Evolutionary conservation across 805 yeast genomes (phyloP).

Genomic region (Vanderwaltozyma verrucispora): DNA sequence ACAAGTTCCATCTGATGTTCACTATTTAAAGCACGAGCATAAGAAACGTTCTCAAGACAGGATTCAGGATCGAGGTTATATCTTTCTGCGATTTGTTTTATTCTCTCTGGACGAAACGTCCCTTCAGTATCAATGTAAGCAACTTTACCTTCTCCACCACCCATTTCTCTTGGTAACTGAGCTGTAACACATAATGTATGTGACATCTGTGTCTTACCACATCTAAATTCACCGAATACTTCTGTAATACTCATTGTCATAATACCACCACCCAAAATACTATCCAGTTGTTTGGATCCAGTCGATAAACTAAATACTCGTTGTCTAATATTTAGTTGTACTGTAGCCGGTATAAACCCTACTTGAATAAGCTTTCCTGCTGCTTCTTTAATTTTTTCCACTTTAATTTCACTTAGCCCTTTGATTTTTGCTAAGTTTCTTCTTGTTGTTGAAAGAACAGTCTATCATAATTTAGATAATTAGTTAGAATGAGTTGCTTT

Average conservation of each 20-base stretch:
- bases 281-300: conserved; percentile 60
- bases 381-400: conserved; percentile 65
- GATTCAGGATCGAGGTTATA: conserved; percentile 61
- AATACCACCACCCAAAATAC: conserved; percentile 63
- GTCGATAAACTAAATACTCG: conserved; percentile 58
- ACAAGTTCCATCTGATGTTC: conserved; percentile 71
- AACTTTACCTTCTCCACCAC: conserved; percentile 76
- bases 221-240: conserved; percentile 71
- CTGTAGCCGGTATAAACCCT: conserved; percentile 67
- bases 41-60: conserved; percentile 60
- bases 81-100: conserved; percentile 53
- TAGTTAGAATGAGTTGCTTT: background rate
- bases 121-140: conserved; percentile 77
- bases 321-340: conserved; percentile 53
- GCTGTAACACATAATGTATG: conserved; percentile 72
- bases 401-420: conserved; percentile 68
- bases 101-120: conserved; percentile 65
- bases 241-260: conserved; percentile 72
- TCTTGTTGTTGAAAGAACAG: conserved; percentile 51
- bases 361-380: conserved; percentile 53
- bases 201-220: conserved; percentile 75
- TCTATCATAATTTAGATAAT: conserved; percentile 19
- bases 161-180: conserved; percentile 57
- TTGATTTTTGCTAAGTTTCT: conserved; percentile 53
- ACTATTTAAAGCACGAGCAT: conserved; percentile 66